Percentiles rank a stretch among this genome's conserved stretches.
Evolutionary conservation across 2,329 filamentous ascomycete genomes (phyloP).

Genomic region (Arthroderma sp.): DNA sequence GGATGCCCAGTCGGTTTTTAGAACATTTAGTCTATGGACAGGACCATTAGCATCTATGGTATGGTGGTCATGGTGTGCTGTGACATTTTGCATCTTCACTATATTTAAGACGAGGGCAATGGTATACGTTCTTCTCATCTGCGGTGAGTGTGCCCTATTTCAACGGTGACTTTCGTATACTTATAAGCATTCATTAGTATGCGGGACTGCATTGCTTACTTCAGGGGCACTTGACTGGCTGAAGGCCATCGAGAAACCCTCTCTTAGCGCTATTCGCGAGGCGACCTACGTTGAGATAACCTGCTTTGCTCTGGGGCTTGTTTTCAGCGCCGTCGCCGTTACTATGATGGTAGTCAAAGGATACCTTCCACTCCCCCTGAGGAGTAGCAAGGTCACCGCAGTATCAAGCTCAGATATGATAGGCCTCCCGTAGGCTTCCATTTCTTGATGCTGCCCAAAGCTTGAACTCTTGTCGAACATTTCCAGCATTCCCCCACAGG

Average conservation of each 20-base stretch:
- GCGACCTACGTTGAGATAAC: background rate
- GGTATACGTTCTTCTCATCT: background rate
- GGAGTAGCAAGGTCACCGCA: background rate
- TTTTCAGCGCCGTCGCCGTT: background rate
- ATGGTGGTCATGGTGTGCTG: background rate
- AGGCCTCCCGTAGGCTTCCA: background rate
- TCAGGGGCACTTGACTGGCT: background rate
- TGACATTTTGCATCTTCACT: background rate
- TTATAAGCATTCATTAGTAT: background rate
- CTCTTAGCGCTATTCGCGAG: background rate
- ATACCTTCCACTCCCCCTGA: background rate
- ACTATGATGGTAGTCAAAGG: background rate
- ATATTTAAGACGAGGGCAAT: background rate
- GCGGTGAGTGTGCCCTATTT: background rate
- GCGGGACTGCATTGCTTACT: background rate
- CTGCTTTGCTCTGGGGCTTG: background rate
- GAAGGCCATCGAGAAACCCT: background rate
- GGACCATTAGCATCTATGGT: background rate
- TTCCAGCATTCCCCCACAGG: background rate
- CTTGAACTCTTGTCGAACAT: background rate
- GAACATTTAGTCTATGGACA: background rate
- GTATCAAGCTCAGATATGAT: background rate
- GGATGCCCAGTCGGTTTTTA: slow-evolving; percentile 11
- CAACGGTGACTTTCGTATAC: background rate
- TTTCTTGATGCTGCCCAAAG: background rate